phyloP scores from a whole-genome alignment of 176 grass and related monocot species.

The Musa troglodytarum region DNA sequence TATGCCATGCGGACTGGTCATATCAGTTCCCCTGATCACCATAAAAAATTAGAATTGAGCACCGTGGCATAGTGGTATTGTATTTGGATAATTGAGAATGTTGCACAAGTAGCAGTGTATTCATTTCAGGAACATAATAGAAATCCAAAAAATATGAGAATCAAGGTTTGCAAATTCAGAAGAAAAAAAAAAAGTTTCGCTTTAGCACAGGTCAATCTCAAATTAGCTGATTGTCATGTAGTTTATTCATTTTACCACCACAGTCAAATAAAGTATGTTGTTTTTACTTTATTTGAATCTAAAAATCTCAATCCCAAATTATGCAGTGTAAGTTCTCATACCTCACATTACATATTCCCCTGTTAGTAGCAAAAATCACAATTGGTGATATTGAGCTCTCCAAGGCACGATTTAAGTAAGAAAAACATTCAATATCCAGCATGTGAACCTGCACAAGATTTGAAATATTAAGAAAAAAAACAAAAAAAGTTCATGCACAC shows the following conservation, averaged over 20 bases:
- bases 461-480: neutral
- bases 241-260: too few relatives aligned
- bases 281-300: too few relatives aligned
- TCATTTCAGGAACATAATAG: too few relatives aligned
- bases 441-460: constrained; percentile 78
- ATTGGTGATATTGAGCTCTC: constrained; percentile 84
- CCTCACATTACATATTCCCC: constrained; percentile 94
- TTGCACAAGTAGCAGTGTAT: too few relatives aligned
- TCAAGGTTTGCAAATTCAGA: too few relatives aligned
- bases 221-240: too few relatives aligned
- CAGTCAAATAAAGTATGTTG: too few relatives aligned
- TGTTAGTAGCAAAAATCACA: constrained; percentile 86
- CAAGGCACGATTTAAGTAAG: constrained; percentile 91
- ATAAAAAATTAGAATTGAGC: constrained; percentile 22
- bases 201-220: too few relatives aligned
- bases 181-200: too few relatives aligned
- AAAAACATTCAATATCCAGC: constrained; percentile 93
- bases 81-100: too few relatives aligned
- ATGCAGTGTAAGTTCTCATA: constrained; percentile 16
- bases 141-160: too few relatives aligned
- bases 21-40: constrained; percentile 84
- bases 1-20: constrained; percentile 90
- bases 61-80: neutral
- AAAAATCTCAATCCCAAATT: too few relatives aligned
- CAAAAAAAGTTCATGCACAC: neutral